A percentile compares a stretch with the other conserved stretches of the same genome.
Conservation (phyloP, 805 yeast genomes). For the Candida railenensis region DNA sequence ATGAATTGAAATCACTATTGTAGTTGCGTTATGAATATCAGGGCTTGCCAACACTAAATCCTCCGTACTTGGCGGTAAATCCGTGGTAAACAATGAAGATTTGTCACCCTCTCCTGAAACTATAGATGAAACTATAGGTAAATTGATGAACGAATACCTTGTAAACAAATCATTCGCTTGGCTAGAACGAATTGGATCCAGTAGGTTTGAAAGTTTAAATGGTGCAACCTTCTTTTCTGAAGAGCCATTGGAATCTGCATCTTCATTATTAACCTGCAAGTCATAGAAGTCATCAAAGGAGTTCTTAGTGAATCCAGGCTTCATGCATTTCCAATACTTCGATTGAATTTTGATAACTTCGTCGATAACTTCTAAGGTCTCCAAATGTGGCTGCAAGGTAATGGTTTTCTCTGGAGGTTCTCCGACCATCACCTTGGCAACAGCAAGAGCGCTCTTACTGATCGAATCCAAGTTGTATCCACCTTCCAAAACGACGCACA, state of each 20-base stretch:
- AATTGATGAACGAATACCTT: slow-evolving; percentile 56
- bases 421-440: slow-evolving; percentile 86
- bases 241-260: neutral
- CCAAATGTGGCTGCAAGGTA: slow-evolving; percentile 64
- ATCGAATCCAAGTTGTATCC: slow-evolving; percentile 94
- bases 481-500: slow-evolving; percentile 92
- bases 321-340: slow-evolving; percentile 81
- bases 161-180: slow-evolving; percentile 61
- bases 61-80: slow-evolving; percentile 50
- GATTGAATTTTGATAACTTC: slow-evolving; percentile 81
- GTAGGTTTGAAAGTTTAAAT: slow-evolving; percentile 49
- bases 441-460: slow-evolving; percentile 86
- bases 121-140: slow-evolving; percentile 54
- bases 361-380: slow-evolving; percentile 76
- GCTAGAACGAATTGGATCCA: slow-evolving; percentile 72
- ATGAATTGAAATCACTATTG: slow-evolving; percentile 71
- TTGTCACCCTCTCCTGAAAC: slow-evolving; percentile 19
- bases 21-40: slow-evolving; percentile 59
- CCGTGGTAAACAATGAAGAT: slow-evolving; percentile 29
- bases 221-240: neutral
- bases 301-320: slow-evolving; percentile 56
- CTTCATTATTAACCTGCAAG: slow-evolving; percentile 23
- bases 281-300: slow-evolving; percentile 41
- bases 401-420: slow-evolving; percentile 88
- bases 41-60: slow-evolving; percentile 73